Conservation (phyloP, 495 filamentous ascomycete species). For the Neurospora africana region DNA sequence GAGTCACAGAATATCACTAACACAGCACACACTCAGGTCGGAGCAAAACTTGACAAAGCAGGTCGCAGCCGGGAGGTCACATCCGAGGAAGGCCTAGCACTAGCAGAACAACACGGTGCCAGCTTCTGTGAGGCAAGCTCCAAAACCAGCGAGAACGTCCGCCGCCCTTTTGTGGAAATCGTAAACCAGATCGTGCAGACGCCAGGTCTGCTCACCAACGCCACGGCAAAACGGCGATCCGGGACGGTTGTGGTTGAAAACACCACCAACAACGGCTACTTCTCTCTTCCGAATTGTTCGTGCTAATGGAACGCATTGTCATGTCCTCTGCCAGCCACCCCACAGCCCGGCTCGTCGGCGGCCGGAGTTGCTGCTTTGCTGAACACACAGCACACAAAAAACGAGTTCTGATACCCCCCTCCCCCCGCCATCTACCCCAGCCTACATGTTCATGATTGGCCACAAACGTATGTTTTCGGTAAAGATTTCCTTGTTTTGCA, state of each 20-base stretch:
- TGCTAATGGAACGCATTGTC: conserved; percentile 5
- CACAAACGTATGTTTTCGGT: not conserved
- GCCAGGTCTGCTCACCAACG: conserved; percentile 29
- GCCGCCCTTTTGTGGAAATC: conserved; percentile 43
- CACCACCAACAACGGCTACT: not conserved
- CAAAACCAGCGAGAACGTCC: conserved; percentile 44
- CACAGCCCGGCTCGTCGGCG: not conserved
- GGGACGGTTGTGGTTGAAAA: conserved; percentile 9
- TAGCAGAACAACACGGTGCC: conserved; percentile 38
- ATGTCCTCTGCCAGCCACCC: not conserved
- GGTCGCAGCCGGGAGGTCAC: conserved; percentile 34
- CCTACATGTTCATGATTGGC: not conserved
- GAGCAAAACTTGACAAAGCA: conserved; percentile 45
- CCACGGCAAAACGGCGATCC: conserved; percentile 10
- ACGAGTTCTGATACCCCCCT: not conserved
- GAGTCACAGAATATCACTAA: not conserved
- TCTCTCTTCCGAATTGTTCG: conserved; percentile 7
- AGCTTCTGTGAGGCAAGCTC: conserved; percentile 47
- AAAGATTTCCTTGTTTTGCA: not conserved
- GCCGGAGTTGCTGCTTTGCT: not conserved
- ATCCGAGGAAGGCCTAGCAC: conserved; percentile 37
- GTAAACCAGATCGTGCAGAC: conserved; percentile 42
- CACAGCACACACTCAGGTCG: conserved; percentile 26
- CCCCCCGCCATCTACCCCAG: too few relatives aligned
- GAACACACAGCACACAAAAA: not conserved